Evolutionary conservation across 306 rosid genomes (phyloP).

Genomic region (Cicer judaicum): DNA sequence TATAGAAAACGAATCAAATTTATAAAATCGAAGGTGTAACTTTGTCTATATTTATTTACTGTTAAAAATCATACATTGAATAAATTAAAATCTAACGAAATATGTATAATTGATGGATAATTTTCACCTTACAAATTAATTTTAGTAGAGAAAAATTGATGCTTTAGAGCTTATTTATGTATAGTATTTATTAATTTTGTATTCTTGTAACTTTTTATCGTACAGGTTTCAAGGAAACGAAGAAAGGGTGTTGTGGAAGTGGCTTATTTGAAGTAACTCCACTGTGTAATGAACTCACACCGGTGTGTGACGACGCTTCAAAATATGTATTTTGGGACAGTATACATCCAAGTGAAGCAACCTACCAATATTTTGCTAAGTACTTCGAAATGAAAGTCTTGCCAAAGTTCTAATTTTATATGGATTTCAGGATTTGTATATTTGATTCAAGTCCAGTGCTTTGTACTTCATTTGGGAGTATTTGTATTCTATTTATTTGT

Average conservation of each 20-base stretch:
- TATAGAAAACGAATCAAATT: too few relatives aligned
- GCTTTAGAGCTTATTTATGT: too few relatives aligned
- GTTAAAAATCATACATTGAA: too few relatives aligned
- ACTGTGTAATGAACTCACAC: constrained; percentile 49
- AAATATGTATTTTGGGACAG: constrained; percentile 69
- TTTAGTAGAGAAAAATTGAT: too few relatives aligned
- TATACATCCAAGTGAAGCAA: constrained; percentile 60
- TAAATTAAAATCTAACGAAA: too few relatives aligned
- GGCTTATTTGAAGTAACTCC: constrained; percentile 58
- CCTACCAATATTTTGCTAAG: constrained; percentile 43
- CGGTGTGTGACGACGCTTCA: constrained; percentile 46
- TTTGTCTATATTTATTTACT: too few relatives aligned
- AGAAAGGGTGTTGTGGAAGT: constrained; percentile 63
- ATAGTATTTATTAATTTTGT: background rate
- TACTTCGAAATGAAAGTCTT: constrained; percentile 42
- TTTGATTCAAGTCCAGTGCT: background rate
- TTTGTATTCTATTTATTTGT: too few relatives aligned
- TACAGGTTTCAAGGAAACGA: constrained; percentile 56
- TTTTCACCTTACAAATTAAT: too few relatives aligned
- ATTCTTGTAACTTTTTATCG: background rate
- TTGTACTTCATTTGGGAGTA: background rate
- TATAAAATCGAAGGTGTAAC: too few relatives aligned
- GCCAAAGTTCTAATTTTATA: constrained; percentile 37
- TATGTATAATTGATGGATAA: too few relatives aligned
- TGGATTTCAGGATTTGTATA: background rate